Evolutionary conservation across 176 grass and related monocot species (phyloP), one percentile per base, ranked within the genome.

Genomic region (Avena sativa): DNA sequence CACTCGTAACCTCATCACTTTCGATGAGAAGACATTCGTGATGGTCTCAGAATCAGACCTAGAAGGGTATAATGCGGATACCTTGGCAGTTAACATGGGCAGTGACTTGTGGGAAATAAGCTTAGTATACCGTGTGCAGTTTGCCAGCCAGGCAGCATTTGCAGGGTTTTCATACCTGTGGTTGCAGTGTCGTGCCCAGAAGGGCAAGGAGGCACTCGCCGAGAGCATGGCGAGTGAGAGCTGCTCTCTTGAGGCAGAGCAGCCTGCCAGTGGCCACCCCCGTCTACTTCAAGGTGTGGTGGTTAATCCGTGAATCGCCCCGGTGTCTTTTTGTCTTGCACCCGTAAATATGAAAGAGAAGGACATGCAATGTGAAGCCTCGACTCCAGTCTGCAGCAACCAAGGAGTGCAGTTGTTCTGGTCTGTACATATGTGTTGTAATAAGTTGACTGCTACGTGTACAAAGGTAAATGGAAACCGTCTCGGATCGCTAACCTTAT

Each of bases 31-130:
- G 79, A 85, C 97, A 52, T 99, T 91, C 10, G 90, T 91, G 46
- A 82, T 98, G 82, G 88, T 98, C 67, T 94, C 94, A 50, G 70
- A 91, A 88, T 92, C 97, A 60, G 97, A 98, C 80, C 79, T 96
- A 0, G 90, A 98, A 63, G 97, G 92, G 71, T 98, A 98, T 58
- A 81, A 83, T 47, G 76, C 52, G 1, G 79, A 90, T 66, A 9
- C 65, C 2, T 57, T 89, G 80, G 64, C 79, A 21, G 53, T 78
- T 53, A 87, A 81, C 13, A 23, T 88, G 73, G 90, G 88, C n/a
- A 97, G 78, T 74, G 59, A 83, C 28, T 32, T 94, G 47, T 93
- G 90, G 78, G 93, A 98, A 56, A 90, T 98, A 86, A 95, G 93
- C 78, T 76, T 98, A 16, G 86, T 93, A 56, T 96, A 86, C 79